phyloP scores from a whole-genome alignment of 352 stramenopile genomes.

The Thraustochytrium striatum region DNA sequence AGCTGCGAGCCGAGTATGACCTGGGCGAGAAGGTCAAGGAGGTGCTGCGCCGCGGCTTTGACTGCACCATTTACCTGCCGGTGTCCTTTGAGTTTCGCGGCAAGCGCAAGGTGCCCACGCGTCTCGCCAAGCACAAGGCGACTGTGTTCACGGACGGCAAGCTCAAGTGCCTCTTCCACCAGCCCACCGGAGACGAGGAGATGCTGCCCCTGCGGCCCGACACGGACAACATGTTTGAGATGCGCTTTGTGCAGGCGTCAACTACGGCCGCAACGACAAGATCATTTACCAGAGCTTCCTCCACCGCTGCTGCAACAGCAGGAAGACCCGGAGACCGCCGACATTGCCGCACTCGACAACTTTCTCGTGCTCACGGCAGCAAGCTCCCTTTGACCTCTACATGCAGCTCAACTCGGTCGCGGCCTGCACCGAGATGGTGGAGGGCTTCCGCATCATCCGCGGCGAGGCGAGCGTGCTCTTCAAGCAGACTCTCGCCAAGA shows the following conservation, averaged over 20 bases:
- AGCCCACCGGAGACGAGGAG: neutral
- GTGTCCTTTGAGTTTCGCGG: neutral
- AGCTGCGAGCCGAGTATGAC: constrained; percentile 34
- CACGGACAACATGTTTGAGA: neutral
- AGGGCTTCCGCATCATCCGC: constrained; percentile 32
- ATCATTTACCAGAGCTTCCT: constrained; percentile 33
- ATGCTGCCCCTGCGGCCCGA: constrained; percentile 18
- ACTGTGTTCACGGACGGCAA: constrained; percentile 32
- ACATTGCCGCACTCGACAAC: no score
- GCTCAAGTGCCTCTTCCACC: constrained; percentile 4
- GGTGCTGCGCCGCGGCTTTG: constrained; percentile 35
- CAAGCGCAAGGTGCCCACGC: constrained; percentile 5
- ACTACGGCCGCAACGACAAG: constrained; percentile 29
- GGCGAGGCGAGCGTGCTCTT: constrained; percentile 44
- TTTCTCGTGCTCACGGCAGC: no score
- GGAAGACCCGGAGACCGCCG: no score
- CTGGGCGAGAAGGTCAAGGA: constrained; percentile 13
- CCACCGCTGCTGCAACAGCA: neutral
- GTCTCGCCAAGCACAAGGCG: neutral
- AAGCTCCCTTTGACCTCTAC: constrained; percentile 7
- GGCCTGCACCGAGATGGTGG: constrained; percentile 19
- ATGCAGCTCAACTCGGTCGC: constrained; percentile 40
- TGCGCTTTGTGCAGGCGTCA: constrained; percentile 28
- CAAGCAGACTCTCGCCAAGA: constrained; percentile 42
- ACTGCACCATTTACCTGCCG: constrained; percentile 35